Evolutionary conservation across 2,329 filamentous ascomycete genomes (phyloP).

Genomic region (Talaromyces sp.): DNA sequence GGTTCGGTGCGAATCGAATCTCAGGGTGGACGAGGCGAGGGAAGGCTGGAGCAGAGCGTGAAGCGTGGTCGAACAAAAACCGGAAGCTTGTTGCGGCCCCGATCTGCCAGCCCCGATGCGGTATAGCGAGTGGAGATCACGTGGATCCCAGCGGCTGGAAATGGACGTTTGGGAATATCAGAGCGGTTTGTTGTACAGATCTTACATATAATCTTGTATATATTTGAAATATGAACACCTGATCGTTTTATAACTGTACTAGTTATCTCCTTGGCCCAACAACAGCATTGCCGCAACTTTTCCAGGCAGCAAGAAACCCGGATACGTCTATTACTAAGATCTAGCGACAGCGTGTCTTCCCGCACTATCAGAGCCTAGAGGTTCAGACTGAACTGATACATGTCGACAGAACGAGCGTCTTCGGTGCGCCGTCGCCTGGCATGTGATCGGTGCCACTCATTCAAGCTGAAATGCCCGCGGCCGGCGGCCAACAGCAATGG

Average conservation of each 20-base stretch:
- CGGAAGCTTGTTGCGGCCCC: constrained; percentile 9
- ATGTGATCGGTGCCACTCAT: constrained; percentile 9
- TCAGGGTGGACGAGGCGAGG: background rate
- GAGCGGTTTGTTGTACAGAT: background rate
- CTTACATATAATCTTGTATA: background rate
- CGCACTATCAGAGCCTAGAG: background rate
- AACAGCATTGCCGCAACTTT: background rate
- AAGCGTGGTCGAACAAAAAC: constrained; percentile 10
- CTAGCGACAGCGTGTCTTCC: too few relatives aligned
- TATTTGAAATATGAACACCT: background rate
- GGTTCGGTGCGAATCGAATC: background rate
- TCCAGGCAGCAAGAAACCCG: background rate
- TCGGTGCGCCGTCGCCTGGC: constrained; percentile 6
- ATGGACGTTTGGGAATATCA: background rate
- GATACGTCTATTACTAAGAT: background rate
- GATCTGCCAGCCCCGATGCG: constrained; percentile 3
- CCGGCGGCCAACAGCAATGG: background rate
- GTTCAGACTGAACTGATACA: background rate
- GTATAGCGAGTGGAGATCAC: constrained; percentile 1
- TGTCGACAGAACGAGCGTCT: background rate
- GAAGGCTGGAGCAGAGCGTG: background rate
- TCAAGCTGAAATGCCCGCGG: constrained; percentile 8
- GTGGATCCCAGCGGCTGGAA: background rate
- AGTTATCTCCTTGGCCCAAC: background rate
- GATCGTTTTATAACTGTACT: background rate